Conservation (phyloP, 1,284 basidiomycete species). For the Baeospora myosura region DNA sequence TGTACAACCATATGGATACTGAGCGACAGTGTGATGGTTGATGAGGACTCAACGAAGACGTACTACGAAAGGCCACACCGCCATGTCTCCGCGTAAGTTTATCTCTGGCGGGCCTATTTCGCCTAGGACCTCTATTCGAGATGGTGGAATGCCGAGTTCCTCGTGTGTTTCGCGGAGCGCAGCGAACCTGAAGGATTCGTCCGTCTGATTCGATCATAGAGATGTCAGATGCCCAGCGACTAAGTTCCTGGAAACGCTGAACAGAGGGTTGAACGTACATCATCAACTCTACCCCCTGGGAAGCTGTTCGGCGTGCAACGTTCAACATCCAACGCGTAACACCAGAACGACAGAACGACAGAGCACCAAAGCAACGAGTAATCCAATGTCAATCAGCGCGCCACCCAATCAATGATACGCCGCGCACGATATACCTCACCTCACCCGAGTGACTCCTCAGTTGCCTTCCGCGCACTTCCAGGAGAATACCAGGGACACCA, state of each 20-base stretch:
- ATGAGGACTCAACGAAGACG: conserved; percentile 22
- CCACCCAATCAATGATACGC: too few species aligned
- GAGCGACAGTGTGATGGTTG: neutral
- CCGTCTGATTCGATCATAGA: conserved; percentile 41
- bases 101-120: conserved; percentile 53
- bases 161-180: conserved; percentile 70
- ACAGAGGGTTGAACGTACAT: conserved; percentile 36
- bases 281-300: conserved; percentile 69
- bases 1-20: conserved; percentile 8
- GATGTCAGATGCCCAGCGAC: neutral
- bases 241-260: conserved; percentile 5
- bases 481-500: conserved; percentile 54
- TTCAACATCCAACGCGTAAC: too few species aligned
- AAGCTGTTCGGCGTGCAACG: too few species aligned
- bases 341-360: too few species aligned
- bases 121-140: conserved; percentile 59
- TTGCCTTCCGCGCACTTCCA: conserved; percentile 62
- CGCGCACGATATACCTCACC: conserved; percentile 69
- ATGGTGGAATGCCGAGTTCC: conserved; percentile 56
- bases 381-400: too few species aligned
- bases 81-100: conserved; percentile 49
- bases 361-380: neutral
- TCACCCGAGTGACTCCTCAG: conserved; percentile 72
- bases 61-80: conserved; percentile 72
- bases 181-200: conserved; percentile 44